Conservation (phyloP, 495 filamentous ascomycete genomes). For the Tuber indicum region DNA sequence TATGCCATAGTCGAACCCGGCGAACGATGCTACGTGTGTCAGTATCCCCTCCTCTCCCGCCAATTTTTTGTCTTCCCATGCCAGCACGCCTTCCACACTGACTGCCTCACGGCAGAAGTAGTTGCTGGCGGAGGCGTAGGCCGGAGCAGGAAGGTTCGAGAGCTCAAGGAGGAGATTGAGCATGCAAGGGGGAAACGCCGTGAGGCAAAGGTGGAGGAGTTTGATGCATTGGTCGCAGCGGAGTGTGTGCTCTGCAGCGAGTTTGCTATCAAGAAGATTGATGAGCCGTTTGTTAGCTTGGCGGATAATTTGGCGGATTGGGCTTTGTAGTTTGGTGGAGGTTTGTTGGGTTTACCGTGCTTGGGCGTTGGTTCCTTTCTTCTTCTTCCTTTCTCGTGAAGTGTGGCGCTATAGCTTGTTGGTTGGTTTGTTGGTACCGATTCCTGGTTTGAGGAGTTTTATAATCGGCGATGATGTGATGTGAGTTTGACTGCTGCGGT, state of each 20-base stretch:
- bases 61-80: slow-evolving; percentile 98
- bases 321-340: slow-evolving; percentile 50
- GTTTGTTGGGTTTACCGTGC: not conserved
- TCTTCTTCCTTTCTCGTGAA: not conserved
- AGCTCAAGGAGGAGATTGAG: slow-evolving; percentile 72
- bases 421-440: not conserved
- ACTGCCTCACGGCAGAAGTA: slow-evolving; percentile 79
- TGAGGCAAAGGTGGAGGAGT: slow-evolving; percentile 77
- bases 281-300: slow-evolving; percentile 75
- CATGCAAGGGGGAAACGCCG: slow-evolving; percentile 56
- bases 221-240: slow-evolving; percentile 78
- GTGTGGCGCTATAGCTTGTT: not conserved
- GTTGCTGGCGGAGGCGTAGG: slow-evolving; percentile 65
- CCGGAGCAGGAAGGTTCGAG: slow-evolving; percentile 71
- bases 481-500: not conserved
- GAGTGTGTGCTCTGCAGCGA: slow-evolving; percentile 87
- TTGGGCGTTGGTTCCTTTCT: not conserved
- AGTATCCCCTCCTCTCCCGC: slow-evolving; percentile 72
- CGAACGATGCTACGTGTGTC: slow-evolving; percentile 84
- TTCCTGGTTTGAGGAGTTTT: not conserved
- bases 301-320: slow-evolving; percentile 72
- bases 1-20: slow-evolving; percentile 97
- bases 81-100: slow-evolving; percentile 93
- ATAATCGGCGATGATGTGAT: not conserved
- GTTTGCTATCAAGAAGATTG: slow-evolving; percentile 83